Evolutionary conservation across 768 basidiomycete genomes (phyloP), one percentile per base, ranked within the genome.

Genomic region (Trametopsis cervina): DNA sequence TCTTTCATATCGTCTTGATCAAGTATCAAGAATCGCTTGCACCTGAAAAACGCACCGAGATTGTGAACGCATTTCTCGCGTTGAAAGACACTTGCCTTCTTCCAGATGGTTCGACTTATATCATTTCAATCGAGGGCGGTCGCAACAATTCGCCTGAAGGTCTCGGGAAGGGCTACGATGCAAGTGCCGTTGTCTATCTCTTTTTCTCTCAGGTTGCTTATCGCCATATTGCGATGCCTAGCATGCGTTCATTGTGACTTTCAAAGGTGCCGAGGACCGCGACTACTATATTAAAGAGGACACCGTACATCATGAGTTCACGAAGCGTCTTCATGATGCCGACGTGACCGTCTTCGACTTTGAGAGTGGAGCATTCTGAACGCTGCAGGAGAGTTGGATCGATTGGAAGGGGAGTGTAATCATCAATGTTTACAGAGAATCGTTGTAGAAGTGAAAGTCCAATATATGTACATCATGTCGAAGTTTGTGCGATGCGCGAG

Each of bases 291-390:
- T 46, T 15, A 44, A 40, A 25, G 18, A 6, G 26, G 50, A 51
- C 27, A 37, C 50, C 21, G 50, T 44, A 17, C 50, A 51, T 35
- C 50, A 40, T n/a, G 50, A 29, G 29, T 51, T 51, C 45, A 46
- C 41, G 40, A 44, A 38, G 40, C 21, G 17, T n/a, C 39, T 51
- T 21, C 9, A 15, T 18, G 44, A 46, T 2, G 25, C 27, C 13
- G 39, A 46, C 9, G 40, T 20, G 3, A 17, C 41, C 26, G 44
- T 51, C 4, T 51, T 46, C 26, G 50, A 51, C 44, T 51, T 46
- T 20, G 44, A 40, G 39, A 51, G 44, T 37, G 50, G 50, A 12
- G 38, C 26, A 26, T 51, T 51, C n/a, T n/a, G n/a, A n/a, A n/a
- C n/a, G n/a, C n/a, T n/a, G n/a, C n/a, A n/a, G n/a, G n/a, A n/a